Conservation (phyloP, 768 basidiomycete species). For the Sporobolomyces roseus region DNA sequence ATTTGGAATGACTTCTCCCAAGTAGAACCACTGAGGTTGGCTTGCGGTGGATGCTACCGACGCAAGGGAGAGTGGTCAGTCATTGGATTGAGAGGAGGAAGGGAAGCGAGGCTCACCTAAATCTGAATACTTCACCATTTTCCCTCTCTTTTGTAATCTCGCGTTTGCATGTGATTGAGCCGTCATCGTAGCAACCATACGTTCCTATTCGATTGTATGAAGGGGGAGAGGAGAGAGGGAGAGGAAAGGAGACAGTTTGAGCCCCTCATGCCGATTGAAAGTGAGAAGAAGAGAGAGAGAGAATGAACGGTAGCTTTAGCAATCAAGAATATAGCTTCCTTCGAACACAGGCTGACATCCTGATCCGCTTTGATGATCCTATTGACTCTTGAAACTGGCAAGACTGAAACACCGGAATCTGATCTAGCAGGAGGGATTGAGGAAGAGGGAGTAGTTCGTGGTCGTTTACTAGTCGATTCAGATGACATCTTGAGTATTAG, state of each 20-base stretch:
- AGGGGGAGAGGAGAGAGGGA: not conserved
- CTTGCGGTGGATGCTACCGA: conserved; percentile 6
- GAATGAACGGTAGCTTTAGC: conserved; percentile 49
- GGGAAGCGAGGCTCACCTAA: conserved; percentile 41
- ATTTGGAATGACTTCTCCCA: conserved; percentile 22
- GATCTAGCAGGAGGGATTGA: not conserved
- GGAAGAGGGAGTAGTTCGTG: not conserved
- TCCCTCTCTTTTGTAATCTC: conserved; percentile 47
- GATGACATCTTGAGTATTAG: not conserved
- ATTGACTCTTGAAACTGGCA: conserved; percentile 48
- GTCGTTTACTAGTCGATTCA: not conserved
- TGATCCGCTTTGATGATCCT: conserved; percentile 51
- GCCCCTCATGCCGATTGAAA: not conserved
- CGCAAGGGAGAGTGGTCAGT: not conserved
- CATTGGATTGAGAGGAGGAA: not conserved
- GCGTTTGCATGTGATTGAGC: conserved; percentile 49
- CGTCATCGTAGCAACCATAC: conserved; percentile 49
- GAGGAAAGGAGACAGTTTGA: not conserved
- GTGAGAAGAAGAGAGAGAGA: not conserved
- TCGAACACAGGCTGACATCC: conserved; percentile 49
- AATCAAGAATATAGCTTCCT: conserved; percentile 51
- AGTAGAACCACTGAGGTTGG: conserved; percentile 33
- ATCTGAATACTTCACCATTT: conserved; percentile 49
- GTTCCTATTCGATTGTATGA: conserved; percentile 45
- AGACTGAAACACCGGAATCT: conserved; percentile 43